Conservation (phyloP, 2,329 filamentous ascomycete species). For the Phaeosphaeria sp. region DNA sequence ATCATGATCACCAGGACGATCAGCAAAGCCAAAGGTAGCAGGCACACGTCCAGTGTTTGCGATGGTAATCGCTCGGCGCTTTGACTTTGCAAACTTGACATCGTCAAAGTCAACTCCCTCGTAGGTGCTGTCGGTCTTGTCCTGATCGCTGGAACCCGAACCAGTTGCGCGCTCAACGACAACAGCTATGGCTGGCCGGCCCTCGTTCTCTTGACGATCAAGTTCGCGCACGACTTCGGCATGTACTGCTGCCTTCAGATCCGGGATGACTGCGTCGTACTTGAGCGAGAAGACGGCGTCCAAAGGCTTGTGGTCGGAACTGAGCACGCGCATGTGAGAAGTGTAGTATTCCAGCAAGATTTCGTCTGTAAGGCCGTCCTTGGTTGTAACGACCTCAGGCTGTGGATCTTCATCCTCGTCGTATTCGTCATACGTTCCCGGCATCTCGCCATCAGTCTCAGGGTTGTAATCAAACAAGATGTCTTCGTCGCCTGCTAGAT, state of each 20-base stretch:
- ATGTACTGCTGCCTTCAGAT: slow-evolving; percentile 82
- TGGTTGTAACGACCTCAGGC: slow-evolving; percentile 60
- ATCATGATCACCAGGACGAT: slow-evolving; percentile 65
- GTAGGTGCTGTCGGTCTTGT: slow-evolving; percentile 46
- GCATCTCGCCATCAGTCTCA: slow-evolving; percentile 70
- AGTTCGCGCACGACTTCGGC: slow-evolving; percentile 86
- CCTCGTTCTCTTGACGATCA: slow-evolving; percentile 91
- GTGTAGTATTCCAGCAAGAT: slow-evolving; percentile 73
- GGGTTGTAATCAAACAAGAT: slow-evolving; percentile 92
- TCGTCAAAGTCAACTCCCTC: slow-evolving; percentile 80
- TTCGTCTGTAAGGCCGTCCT: slow-evolving; percentile 64
- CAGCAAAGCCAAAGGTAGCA: slow-evolving; percentile 81
- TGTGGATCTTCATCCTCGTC: slow-evolving; percentile 49
- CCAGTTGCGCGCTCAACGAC: slow-evolving; percentile 69
- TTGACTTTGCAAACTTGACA: slow-evolving; percentile 71
- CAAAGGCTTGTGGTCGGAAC: slow-evolving; percentile 95
- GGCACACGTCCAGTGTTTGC: slow-evolving; percentile 89
- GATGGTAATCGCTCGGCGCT: slow-evolving; percentile 75
- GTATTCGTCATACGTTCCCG: slow-evolving; percentile 44
- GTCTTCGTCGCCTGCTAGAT: slow-evolving; percentile 76
- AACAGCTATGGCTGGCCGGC: slow-evolving; percentile 79
- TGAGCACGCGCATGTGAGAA: slow-evolving; percentile 86
- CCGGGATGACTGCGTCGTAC: slow-evolving; percentile 85
- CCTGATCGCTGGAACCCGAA: slow-evolving; percentile 17
- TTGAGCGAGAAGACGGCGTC: slow-evolving; percentile 81